phyloP scores from a whole-genome alignment of 2,329 filamentous ascomycete genomes.

The Coleophoma cylindrospora region DNA sequence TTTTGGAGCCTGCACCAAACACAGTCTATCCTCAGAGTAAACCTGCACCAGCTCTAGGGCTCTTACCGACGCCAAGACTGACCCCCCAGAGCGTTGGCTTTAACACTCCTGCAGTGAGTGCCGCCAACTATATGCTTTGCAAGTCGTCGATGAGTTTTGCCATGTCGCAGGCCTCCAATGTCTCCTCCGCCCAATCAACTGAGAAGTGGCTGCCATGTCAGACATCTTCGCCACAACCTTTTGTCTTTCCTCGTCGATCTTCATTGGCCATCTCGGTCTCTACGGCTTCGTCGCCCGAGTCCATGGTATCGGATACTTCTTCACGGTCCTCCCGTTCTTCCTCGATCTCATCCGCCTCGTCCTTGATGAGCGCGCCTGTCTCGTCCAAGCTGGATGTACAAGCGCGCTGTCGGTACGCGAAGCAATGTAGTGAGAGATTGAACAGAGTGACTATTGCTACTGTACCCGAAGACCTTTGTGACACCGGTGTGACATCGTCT shows the following conservation, averaged over 20 bases:
- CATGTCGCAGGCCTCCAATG: conserved; percentile 48
- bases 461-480: conserved; percentile 52
- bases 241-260: conserved; percentile 48
- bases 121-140: conserved; percentile 42
- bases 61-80: conserved; percentile 53
- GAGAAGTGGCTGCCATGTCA: conserved; percentile 47
- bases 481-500: conserved; percentile 45
- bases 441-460: conserved; percentile 49
- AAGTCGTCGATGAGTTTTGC: conserved; percentile 56
- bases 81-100: conserved; percentile 51
- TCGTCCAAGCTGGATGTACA: conserved; percentile 51
- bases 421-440: conserved; percentile 51
- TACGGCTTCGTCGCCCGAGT: conserved; percentile 60
- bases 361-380: conserved; percentile 52
- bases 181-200: conserved; percentile 40
- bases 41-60: conserved; percentile 46
- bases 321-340: conserved; percentile 55
- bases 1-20: conserved; percentile 45
- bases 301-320: conserved; percentile 59
- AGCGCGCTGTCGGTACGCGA: conserved; percentile 60
- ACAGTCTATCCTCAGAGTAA: conserved; percentile 39
- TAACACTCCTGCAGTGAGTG: conserved; percentile 56
- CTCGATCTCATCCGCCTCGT: conserved; percentile 59
- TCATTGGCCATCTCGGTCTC: conserved; percentile 60
- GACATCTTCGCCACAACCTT: conserved; percentile 46